Evolutionary conservation across 306 rosid genomes (phyloP), one percentile per base, ranked within the genome.

Genomic region (Castanea crenata): DNA sequence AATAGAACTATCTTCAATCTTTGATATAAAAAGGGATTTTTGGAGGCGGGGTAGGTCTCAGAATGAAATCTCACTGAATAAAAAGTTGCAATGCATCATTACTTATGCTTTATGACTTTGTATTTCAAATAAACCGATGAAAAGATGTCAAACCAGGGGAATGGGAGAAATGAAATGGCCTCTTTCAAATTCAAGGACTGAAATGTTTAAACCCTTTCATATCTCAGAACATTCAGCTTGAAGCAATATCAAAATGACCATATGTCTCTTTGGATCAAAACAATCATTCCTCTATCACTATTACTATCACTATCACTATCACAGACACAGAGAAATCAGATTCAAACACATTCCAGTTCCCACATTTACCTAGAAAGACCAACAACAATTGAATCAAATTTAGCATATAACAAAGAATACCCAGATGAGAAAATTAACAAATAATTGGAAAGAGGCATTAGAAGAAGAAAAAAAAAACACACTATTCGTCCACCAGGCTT

Each of bases 361-460:
- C 31, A 31, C 41, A 76, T 68, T 68, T 21, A 63, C 35, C 6
- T 52, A 61, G 55, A 16, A 71, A 23, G 41, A 71, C 21, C 35
- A 70, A 29, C 19, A 69, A 31, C n/a, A 21, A 18, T 10, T 25
- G 35, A 62, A 67, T 20, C 15, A 61, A 18, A 73, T 15, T 16
- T n/a, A 29, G 61, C 16, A 27, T 1, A 27, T 71, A 73, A 71
- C 61, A 5, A 55, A 6, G 27, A 21, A 55, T 31, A 82, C 63
- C 82, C 63, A 64, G 75, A 74, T 18, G 78, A 74, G 61, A 12
- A 55, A 71, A 52, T 67, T 64, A 76, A 74, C 41, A 23, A 19
- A 68, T 15, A n/a, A 69, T n/a, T 10, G 25, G 25, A 65, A 38
- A 44, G 57, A 74, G 54, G 68, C 56, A 38, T 38, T 8, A 38